Evolutionary conservation across 257 asterid species (phyloP), one percentile per base, ranked within the genome.

Genomic region (Solanum gandarillasii): DNA sequence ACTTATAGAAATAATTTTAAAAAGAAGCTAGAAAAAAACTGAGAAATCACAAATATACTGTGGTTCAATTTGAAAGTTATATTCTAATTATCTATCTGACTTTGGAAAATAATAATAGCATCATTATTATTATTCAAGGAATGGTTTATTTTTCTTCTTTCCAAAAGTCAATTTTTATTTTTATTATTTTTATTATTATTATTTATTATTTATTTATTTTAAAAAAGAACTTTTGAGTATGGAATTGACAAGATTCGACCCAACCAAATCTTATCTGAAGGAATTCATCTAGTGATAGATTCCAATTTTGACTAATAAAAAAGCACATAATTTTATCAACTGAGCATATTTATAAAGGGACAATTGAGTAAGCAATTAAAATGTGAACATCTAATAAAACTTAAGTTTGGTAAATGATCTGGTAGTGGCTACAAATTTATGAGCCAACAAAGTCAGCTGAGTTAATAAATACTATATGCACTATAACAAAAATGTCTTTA

Each of bases 221-320:
- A 2, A 31, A 31, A 35, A 7, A 2, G 1, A 68, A 72, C 25
- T 36, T 75, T 76, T 38, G 21, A 23, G 36, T 41, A 78, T 4
- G 65, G n/a, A 78, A 43, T 79, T 79, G 65, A 43, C 16, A 41
- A 67, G 68, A 67, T 70, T 70, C 41, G 87, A 70, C 70, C 41
- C 82, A 85, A 85, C 36, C 70, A 85, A 34, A 85, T 85, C 87
- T 70, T 67, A 70, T 85, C 87, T 41, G 25, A 41, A 70, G 70
- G 83, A 70, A 85, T 85, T 85, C 58, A 39, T 85, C 87, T 20
- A 5, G 82, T 29, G 60, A 62, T 41, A 35, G 87, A 85, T 85
- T 85, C 83, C 70, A 41, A 39, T 85, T 70, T 85, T 85, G 87
- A 85, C 87, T 85, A 85, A 27, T n/a, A 39, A 67, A 58, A 68